Base-by-base conservation (phyloP, 352 stramenopile species). In the Globisporangium mamillatum region DNA sequence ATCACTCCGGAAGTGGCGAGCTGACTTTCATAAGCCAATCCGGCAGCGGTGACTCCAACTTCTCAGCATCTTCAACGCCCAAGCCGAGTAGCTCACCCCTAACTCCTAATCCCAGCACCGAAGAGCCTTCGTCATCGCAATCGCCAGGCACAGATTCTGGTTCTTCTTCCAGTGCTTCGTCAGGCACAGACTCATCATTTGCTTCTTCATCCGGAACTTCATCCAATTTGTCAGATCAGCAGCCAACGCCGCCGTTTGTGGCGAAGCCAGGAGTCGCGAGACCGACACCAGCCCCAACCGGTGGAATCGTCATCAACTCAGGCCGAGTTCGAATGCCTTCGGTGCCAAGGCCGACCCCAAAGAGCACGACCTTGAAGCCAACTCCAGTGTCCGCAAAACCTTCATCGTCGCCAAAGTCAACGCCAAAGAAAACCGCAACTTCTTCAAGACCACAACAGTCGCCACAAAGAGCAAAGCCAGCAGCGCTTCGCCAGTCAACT, bases 361-460 rank as follows among this genome's bases (percentile, higher is more conserved):
- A 46, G 32, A 54, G 12, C 38, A 20, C 22, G 22, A 14, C 50
- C 36, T 29, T 53, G n/a, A 41, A 29, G 22, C 8, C 22, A 25
- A 12, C 34, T 18, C 3, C 62, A 61, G 24, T 8, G 1, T 1
- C n/a, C 25, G n/a, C 62, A 27, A 14, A 24, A 1, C 1, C 62
- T 46, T 18, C 34, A 1, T 32, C 48, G 10, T 36, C n/a, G 0
- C 52, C 50, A 41, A 16, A 50, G 4, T 16, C 46, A 5, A 60
- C 55, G 1, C 64, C 44, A 16, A 60, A 53, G 29, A 57, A 10
- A 52, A 69, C 64, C 14, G 36, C 50, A 6, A 50, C 29, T 24
- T 24, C 14, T 1, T 24, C 53, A 34, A 27, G 16, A n/a, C 14
- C 34, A 3, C 58, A 63, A 24, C 58, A 22, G 54, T 38, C 16